Conservation (phyloP, 352 stramenopile genomes). For the Pythium monospermum region DNA sequence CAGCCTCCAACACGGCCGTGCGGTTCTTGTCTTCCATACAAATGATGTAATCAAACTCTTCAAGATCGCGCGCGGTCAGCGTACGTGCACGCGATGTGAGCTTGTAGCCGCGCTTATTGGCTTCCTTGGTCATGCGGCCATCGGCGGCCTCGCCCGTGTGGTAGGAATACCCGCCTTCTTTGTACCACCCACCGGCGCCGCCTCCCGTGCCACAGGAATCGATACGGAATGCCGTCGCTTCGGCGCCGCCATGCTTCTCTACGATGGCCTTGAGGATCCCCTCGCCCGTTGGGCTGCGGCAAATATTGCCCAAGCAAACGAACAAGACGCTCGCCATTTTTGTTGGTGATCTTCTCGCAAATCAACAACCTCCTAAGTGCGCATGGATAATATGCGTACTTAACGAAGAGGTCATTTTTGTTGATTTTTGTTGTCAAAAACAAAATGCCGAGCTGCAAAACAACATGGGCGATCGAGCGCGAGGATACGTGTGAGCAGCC, state of each 20-base stretch:
- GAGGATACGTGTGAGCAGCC: background rate
- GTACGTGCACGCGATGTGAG: conserved; percentile 78
- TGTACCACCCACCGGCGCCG: conserved; percentile 77
- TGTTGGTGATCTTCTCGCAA: background rate
- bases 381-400: no score
- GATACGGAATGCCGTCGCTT: conserved; percentile 40
- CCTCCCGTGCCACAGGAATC: conserved; percentile 87
- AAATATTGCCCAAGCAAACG: conserved; percentile 90
- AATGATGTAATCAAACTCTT: conserved; percentile 86
- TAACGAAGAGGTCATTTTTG: no score
- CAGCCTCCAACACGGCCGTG: conserved; percentile 74
- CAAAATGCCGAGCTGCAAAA: background rate
- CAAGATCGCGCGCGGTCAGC: conserved; percentile 62
- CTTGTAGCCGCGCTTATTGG: conserved; percentile 73
- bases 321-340: conserved; percentile 77
- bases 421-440: no score
- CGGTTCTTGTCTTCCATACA: conserved; percentile 89
- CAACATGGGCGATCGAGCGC: background rate
- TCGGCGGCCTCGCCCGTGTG: conserved; percentile 84
- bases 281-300: conserved; percentile 76
- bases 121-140: conserved; percentile 79
- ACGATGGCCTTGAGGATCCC: conserved; percentile 84
- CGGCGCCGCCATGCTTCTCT: conserved; percentile 21
- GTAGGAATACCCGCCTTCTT: conserved; percentile 72
- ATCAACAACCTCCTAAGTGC: background rate